These are phyloP conservation scores for Metschnikowia matae DNA, from an alignment of 805 yeast genomes.

Conservation along the genomic window DNA sequence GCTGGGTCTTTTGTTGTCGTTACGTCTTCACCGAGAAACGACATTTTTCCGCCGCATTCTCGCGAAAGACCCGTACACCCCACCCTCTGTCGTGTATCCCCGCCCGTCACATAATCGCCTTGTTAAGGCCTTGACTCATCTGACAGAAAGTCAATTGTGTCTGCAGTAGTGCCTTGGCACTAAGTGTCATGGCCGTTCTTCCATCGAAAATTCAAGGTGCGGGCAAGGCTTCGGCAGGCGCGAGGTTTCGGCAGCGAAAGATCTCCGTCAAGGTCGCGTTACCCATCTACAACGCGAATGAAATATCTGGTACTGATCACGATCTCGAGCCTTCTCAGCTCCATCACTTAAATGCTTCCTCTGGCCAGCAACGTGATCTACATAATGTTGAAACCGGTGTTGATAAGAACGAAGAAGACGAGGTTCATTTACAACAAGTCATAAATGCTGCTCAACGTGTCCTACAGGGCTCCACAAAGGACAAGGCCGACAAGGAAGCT, in stretches of 20 bases:
- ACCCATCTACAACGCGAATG: slow-evolving; percentile 70
- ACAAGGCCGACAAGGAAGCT: slow-evolving; percentile 14
- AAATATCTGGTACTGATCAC: slow-evolving; percentile 70
- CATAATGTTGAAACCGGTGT: slow-evolving; percentile 96
- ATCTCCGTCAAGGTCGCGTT: slow-evolving; percentile 88
- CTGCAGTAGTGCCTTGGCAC: slow-evolving; percentile 13
- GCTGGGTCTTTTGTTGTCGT: slow-evolving; percentile 9
- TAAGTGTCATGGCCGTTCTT: slow-evolving; percentile 35
- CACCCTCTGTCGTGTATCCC: not conserved
- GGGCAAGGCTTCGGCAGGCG: slow-evolving; percentile 41
- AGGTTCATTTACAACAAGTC: slow-evolving; percentile 90
- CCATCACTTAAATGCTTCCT: slow-evolving; percentile 36
- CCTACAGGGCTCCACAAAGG: slow-evolving; percentile 39
- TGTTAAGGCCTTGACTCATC: slow-evolving; percentile 1
- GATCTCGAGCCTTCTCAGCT: slow-evolving; percentile 43
- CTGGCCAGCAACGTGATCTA: slow-evolving; percentile 77
- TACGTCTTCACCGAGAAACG: slow-evolving; percentile 12
- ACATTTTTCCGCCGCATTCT: slow-evolving; percentile 17
- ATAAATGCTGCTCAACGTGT: slow-evolving; percentile 74
- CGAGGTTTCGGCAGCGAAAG: slow-evolving; percentile 90
- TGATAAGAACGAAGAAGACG: slow-evolving; percentile 95
- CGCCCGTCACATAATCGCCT: not conserved
- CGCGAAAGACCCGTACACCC: slow-evolving; percentile 25
- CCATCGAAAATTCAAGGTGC: slow-evolving; percentile 34
- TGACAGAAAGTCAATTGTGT: not conserved